These are phyloP conservation scores for Nakazawaea ambrosiae DNA, from an alignment of 805 yeast genomes.

Conservation along the genomic window DNA sequence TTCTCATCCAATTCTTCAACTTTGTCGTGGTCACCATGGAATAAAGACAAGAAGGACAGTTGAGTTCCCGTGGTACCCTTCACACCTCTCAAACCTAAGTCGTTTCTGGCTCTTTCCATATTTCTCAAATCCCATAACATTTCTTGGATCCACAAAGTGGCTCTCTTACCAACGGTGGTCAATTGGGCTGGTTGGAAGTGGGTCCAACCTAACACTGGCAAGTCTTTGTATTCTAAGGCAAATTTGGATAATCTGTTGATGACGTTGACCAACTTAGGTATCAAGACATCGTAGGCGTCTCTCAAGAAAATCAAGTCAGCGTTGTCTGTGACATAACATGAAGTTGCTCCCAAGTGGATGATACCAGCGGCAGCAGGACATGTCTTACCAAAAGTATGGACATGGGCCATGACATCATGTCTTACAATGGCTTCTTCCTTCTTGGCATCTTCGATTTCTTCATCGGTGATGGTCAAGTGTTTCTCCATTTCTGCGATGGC, in stretches of 20 bases:
- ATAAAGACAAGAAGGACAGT: conserved; percentile 89
- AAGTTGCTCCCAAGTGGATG: conserved; percentile 96
- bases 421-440: conserved; percentile 96
- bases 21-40: conserved; percentile 95
- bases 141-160: conserved; percentile 97
- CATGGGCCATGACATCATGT: conserved; percentile 99
- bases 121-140: conserved; percentile 96
- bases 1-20: conserved; percentile 89
- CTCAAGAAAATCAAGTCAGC: conserved; percentile 95
- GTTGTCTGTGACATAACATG: conserved; percentile 96
- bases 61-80: conserved; percentile 99
- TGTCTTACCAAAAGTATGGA: conserved; percentile 86
- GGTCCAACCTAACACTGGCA: conserved; percentile 98
- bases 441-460: conserved; percentile 83
- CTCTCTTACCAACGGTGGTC: conserved; percentile 97
- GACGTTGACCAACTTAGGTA: conserved; percentile 93
- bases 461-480: conserved; percentile 81
- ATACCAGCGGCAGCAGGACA: conserved; percentile 97
- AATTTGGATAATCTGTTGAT: conserved; percentile 84
- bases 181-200: conserved; percentile 99
- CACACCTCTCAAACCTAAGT: conserved; percentile 93
- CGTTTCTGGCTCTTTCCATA: conserved; percentile 92
- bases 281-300: conserved; percentile 88
- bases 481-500: conserved; percentile 82
- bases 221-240: conserved; percentile 86